These are phyloP conservation scores for Aspergillus carbonarius DNA, from an alignment of 2,329 filamentous ascomycete species.

Conservation along the genomic window DNA sequence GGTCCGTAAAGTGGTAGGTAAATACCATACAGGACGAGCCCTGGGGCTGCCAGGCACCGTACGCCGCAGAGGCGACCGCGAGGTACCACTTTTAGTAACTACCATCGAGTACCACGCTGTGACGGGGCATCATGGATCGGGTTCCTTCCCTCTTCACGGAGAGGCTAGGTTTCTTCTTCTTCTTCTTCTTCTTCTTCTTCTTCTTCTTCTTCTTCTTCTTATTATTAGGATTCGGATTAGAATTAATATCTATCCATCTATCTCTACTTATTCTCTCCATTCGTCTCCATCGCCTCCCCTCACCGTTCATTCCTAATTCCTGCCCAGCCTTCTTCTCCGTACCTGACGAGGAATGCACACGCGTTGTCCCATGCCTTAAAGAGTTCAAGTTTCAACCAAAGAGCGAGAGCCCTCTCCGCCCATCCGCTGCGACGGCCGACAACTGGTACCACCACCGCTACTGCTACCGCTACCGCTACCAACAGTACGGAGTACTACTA, in stretches of 20 bases:
- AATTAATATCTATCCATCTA: not conserved
- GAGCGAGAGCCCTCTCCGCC: not conserved
- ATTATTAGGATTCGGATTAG: no score
- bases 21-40: conserved; percentile 3
- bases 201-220: not conserved
- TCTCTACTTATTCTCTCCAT: conserved; percentile 1
- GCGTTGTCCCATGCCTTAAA: conserved; percentile 21
- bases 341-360: conserved; percentile 18
- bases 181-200: conserved; percentile 1
- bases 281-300: conserved; percentile 3
- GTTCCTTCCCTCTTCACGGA: no score
- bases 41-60: conserved; percentile 1
- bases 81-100: not conserved
- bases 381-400: no score
- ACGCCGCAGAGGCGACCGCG: not conserved
- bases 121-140: not conserved
- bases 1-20: not conserved
- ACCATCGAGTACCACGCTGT: not conserved
- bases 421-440: conserved; percentile 3
- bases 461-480: conserved; percentile 1
- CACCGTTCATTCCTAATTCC: not conserved
- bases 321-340: no score
- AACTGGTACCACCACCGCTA: conserved; percentile 9
- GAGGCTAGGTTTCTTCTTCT: no score
- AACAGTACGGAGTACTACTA: not conserved